Evolutionary conservation across 805 yeast genomes (phyloP).

Genomic region (Zygosaccharomyces bisporus): DNA sequence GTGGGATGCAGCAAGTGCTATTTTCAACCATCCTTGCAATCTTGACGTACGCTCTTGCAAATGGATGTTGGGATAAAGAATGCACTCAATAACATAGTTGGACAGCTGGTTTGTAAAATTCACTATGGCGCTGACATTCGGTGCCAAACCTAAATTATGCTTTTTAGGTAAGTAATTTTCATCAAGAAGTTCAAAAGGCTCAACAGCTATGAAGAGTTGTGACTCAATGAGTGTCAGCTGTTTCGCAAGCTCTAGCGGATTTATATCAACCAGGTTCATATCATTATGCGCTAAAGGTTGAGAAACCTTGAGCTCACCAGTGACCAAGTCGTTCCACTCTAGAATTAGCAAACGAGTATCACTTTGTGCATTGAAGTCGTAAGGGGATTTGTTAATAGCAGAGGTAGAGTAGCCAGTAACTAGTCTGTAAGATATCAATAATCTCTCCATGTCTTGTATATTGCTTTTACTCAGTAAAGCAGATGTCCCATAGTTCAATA

Average conservation of each 20-base stretch:
- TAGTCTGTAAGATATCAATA: slow-evolving; percentile 48
- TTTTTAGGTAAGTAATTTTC: slow-evolving; percentile 60
- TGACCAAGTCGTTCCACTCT: slow-evolving; percentile 13
- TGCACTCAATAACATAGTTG: slow-evolving; percentile 67
- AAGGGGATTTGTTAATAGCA: not conserved
- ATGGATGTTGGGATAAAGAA: slow-evolving; percentile 49
- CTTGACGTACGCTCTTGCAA: slow-evolving; percentile 50
- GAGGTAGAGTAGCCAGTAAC: slow-evolving; percentile 2
- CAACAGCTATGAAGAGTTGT: slow-evolving; percentile 56
- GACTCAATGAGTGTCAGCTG: slow-evolving; percentile 73
- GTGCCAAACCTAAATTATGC: slow-evolving; percentile 54
- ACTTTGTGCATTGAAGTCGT: slow-evolving; percentile 7
- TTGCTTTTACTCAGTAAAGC: slow-evolving; percentile 38
- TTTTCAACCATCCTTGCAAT: slow-evolving; percentile 67
- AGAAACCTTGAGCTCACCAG: not conserved
- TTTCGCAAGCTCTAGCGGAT: slow-evolving; percentile 71
- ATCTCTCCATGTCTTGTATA: slow-evolving; percentile 40
- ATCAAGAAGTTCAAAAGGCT: slow-evolving; percentile 62
- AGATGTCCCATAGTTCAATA: slow-evolving; percentile 35
- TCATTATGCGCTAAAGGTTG: slow-evolving; percentile 16
- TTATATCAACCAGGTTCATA: slow-evolving; percentile 41
- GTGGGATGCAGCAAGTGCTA: slow-evolving; percentile 68
- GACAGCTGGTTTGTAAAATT: slow-evolving; percentile 68
- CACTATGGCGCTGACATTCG: slow-evolving; percentile 58
- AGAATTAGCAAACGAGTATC: slow-evolving; percentile 11